Evolutionary conservation across 2,329 filamentous ascomycete species (phyloP), one percentile per base, ranked within the genome.

Genomic region (Alternaria burnsii): DNA sequence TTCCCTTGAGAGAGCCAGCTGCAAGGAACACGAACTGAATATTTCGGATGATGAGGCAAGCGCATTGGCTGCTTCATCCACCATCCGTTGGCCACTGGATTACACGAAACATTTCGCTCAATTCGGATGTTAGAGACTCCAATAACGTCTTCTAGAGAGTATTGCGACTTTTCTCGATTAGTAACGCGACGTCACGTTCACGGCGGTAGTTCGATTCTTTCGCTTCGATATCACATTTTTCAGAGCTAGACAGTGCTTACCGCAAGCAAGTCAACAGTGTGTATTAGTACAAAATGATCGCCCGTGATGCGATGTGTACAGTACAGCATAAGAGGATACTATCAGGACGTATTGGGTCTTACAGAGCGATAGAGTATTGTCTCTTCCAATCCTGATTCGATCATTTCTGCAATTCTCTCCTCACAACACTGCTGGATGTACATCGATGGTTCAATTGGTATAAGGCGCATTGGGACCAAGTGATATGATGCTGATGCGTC

Each of bases 1-100:
- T 76, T 71, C 52, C 63, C 70, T 40, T 75, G 61, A 73, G 28
- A 24, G 20, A 5, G 4, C 11, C 12, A 1, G n/a, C 20, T n/a
- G 7, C 4, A 36, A 16, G 12, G 14, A 7, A 34, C 34, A 20
- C 12, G 4, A 34, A 9, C 28, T 24, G 1, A 6, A 18, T 20
- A 14, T 40, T 1, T 6, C 26, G 20, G 32, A 28, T 3, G n/a
- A 22, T 41, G 20, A 24, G 42, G 38, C 20, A 24, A 41, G 9
- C n/a, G 7, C 22, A 38, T 11, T 18, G 12, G 8, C 22, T 36
- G 30, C 9, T 36, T 50, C 46, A 34, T 4, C 14, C 5, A n/a
- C 11, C 1, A 16, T 50, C 14, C 5, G 16, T 34, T 10, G 32
- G 6, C 20, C 14, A 2, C 30, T 36, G 32, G 20, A 14, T 38